These are phyloP conservation scores for Botrytis medusae DNA, from an alignment of 2,329 filamentous ascomycete genomes.

Conservation along the genomic window DNA sequence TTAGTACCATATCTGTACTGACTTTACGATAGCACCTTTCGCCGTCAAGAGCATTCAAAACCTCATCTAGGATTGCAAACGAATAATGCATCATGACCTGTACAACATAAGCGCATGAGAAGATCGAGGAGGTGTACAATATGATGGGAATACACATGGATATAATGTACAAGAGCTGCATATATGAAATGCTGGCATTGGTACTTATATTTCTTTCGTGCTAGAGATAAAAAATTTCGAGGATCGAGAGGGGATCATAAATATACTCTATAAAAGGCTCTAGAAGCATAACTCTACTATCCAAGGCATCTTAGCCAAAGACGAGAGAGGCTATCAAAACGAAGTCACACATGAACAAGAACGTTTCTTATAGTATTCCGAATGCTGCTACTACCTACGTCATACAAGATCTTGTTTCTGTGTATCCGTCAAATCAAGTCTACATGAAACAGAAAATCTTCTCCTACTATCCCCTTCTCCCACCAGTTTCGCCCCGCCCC, in stretches of 20 bases:
- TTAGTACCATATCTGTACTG: slow-evolving; percentile 14
- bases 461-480: not conserved
- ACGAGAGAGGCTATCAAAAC: not conserved
- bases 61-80: slow-evolving; percentile 44
- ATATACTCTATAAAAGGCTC: not conserved
- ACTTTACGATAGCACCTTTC: slow-evolving; percentile 49
- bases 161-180: not conserved
- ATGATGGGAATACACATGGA: not conserved
- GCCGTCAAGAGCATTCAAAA: slow-evolving; percentile 54
- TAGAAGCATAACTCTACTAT: not conserved
- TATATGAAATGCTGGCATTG: not conserved
- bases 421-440: not conserved
- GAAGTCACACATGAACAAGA: not conserved
- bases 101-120: slow-evolving; percentile 19
- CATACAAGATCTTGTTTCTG: not conserved
- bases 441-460: not conserved
- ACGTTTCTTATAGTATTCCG: not conserved
- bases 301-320: not conserved
- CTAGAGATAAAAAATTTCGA: not conserved
- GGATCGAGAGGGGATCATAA: not conserved
- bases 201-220: not conserved
- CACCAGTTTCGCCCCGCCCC: not conserved
- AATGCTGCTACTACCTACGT: not conserved
- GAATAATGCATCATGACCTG: slow-evolving; percentile 12
- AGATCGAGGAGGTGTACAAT: not conserved